Base-by-base conservation (phyloP, 106 monocot genomes). In the Platanthera guangdongensis region DNA sequence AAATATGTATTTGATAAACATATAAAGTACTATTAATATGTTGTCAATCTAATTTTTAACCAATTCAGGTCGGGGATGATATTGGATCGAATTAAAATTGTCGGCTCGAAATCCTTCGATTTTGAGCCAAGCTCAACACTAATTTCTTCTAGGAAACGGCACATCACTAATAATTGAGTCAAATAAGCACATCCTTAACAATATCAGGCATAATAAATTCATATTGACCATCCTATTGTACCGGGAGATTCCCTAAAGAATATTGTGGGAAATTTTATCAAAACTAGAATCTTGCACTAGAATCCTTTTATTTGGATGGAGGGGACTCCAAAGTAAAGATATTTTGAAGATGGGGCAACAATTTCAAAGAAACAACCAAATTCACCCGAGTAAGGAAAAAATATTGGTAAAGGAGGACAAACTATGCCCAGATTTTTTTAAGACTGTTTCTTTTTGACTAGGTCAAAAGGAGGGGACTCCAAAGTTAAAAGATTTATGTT, bases 391-490 rank as follows among this genome's bases (percentile, higher is more conserved):
- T 3, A 11, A 25, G 13, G 16, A 67, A 32, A 67, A 11, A 3
- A 25, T 10, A 65, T 39, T 39, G 39, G 39, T 1, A 39, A 39
- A 39, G 39, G 2, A 39, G 39, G 39, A 39, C 39, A 39, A 39
- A 39, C 39, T 1, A 39, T 39, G 39, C 39, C 39, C 39, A 1
- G 39, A 1, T 39, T 39, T 39, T 39, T 39, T 39, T 1, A 39
- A 12, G 16, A 4, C 11, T 28, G 49, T 73, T 63, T 30, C 72
- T 73, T 60, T 48, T 62, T 73, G 21, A 72, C 22, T 50, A 57
- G 45, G 79, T 73, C 79, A 72, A 79, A 79, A 79, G 25, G 6
- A 25, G 46, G 21, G 60, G 73, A 79, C 73, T 60, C 13, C 6
- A 49, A 57, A 73, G 57, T 62, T 11, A 70, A 18, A 8, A 65